Conservation (phyloP, 495 filamentous ascomycete genomes). For the Lophium mytilinum region DNA sequence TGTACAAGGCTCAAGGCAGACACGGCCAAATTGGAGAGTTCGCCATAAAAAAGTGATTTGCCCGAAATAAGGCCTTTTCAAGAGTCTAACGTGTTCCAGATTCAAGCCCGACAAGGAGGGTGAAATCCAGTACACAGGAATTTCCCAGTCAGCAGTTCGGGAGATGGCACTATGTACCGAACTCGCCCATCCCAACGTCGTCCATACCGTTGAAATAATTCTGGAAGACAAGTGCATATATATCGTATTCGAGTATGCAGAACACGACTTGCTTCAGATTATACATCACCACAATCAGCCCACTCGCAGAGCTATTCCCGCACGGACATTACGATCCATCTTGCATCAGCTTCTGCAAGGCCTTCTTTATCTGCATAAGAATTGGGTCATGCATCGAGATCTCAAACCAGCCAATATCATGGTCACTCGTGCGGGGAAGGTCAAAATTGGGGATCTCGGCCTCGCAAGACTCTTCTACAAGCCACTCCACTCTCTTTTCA, state of each 20-base stretch:
- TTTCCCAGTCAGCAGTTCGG: conserved; percentile 92
- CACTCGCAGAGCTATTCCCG: conserved; percentile 77
- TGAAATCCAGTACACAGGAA: conserved; percentile 91
- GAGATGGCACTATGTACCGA: conserved; percentile 99
- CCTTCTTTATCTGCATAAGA: conserved; percentile 86
- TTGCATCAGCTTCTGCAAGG: conserved; percentile 93
- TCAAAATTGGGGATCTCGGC: conserved; percentile 90
- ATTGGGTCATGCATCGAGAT: conserved; percentile 96
- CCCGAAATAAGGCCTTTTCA: neutral
- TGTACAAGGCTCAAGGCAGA: conserved; percentile 87
- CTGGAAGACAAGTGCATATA: conserved; percentile 98
- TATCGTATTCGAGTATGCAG: conserved; percentile 99
- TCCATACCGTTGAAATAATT: conserved; percentile 90
- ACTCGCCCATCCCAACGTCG: conserved; percentile 80
- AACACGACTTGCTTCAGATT: conserved; percentile 94
- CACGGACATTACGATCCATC: conserved; percentile 79
- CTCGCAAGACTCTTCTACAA: conserved; percentile 91
- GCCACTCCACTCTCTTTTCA: conserved; percentile 81
- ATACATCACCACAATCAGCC: conserved; percentile 96
- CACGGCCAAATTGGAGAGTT: conserved; percentile 71
- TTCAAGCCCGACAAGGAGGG: conserved; percentile 99
- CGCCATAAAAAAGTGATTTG: conserved; percentile 80
- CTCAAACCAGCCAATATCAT: conserved; percentile 99
- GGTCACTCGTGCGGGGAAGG: conserved; percentile 81
- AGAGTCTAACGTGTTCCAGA: conserved; percentile 36